Base-by-base conservation (phyloP, 306 rosid species). In the Ziziphus jujuba region DNA sequence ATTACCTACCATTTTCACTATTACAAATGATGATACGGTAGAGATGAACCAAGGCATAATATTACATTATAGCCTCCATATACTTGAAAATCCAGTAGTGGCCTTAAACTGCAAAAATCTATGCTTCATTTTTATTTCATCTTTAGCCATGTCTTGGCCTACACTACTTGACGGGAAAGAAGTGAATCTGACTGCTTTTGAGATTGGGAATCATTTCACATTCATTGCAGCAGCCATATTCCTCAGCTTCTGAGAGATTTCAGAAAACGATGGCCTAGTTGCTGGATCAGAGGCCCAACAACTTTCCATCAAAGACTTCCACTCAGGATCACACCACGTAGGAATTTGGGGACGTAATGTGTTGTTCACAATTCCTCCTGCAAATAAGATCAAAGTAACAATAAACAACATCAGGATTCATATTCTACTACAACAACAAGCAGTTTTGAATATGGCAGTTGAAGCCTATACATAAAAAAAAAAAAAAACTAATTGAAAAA, bases 311-410 rank as follows among this genome's bases (percentile, higher is more conserved):
- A 95, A 75, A 72, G 96, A 76, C 80, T 88, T 95, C 99, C 99
- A 95, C 81, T 91, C 99, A 25, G 99, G 99, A 82, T 95, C 99
- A 56, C 97, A 95, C 99, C 99, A 91, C 4, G 95, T 67, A 38
- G 97, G 99, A 80, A 78, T 84, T 79, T 90, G 89, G 6, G 99
- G 99, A 50, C 97, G 96, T 56, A 95, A 82, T 4, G 78, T 60
- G 76, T 84, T 88, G 87, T 95, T 89, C 69, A 95, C 99, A 28
- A 95, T 95, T 70, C 99, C 97, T 67, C 99, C 99, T 91, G 81
- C 44, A 23, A 19, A 63, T 24, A 65, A 61, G 67, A 74, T 16
- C 33, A 61, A 54, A 76, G 61, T 12, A 64, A 68, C 56, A 78
- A 24, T 65, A 61, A 44, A 40, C 38, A 15, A 48, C 65, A 49